Base-by-base conservation (phyloP, 805 yeast species). In the Candida hungchunana region DNA sequence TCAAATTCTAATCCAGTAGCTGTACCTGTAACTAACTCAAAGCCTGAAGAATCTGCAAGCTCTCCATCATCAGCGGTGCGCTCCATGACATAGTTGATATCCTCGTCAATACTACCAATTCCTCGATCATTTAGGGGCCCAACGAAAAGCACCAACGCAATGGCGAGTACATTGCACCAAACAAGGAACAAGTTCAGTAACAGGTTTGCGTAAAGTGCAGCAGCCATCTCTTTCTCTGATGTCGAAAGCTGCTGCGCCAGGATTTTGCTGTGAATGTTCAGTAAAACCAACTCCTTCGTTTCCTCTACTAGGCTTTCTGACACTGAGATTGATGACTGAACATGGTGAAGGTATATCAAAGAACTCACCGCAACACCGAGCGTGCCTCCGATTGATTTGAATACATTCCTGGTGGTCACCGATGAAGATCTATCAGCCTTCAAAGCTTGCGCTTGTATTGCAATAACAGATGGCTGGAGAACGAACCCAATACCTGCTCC, bases 381-480 rank as follows among this genome's bases (percentile, higher is more conserved):
- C 0, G 82, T 68, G 13, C 79, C 79, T 5, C 83, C 83, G 40
- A 77, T 66, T 0, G 79, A 65, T 32, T 81, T 58, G 35, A 73
- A 48, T 15, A 76, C 74, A 45, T 75, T 77, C 50, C 83, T 62
- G 2, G 77, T 62, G 2, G 79, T 64, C 5, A 76, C 73, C 2
- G 75, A 75, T 10, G 75, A 77, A 0, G 82, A 76, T 28, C 82
- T 52, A 39, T 78, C 82, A 1, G 66, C 59, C 33, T 66, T 64
- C 15, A 44, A 56, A 12, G 75, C 60, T 40, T 73, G 75, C 1
- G 79, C 77, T 46, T 76, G 82, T 9, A 69, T 64, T 0, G 78
- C 81, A 11, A 76, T 64, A 9, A 50, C 36, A 4, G 51, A 41
- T 2, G 56, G 49, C 20, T 46, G 52, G n/a, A 51, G 40, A 1